These are phyloP conservation scores for Metschnikowia henanensis DNA, from an alignment of 805 yeast genomes.

Conservation along the genomic window DNA sequence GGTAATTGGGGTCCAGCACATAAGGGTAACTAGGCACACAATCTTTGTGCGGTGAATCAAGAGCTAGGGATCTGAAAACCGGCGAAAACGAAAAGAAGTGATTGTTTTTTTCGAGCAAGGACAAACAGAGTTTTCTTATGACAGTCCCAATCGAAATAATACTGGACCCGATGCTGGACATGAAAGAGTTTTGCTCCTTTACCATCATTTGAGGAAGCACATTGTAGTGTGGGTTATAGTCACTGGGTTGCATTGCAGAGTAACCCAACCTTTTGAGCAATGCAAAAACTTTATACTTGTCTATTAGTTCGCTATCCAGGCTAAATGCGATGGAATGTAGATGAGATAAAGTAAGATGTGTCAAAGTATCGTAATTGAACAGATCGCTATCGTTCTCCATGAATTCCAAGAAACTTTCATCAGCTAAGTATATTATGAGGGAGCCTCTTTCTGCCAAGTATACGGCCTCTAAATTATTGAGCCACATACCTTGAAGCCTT, in stretches of 20 bases:
- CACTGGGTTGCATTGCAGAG: constrained; percentile 39
- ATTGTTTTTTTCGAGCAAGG: background rate
- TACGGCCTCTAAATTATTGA: constrained; percentile 66
- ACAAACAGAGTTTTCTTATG: background rate
- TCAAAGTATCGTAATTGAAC: constrained; percentile 25
- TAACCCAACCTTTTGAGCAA: constrained; percentile 79
- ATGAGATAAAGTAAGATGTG: constrained; percentile 58
- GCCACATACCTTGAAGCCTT: constrained; percentile 37
- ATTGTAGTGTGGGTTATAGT: background rate
- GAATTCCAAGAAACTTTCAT: constrained; percentile 22
- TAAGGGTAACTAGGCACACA: background rate
- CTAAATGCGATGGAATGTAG: constrained; percentile 55
- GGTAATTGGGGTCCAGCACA: constrained; percentile 15
- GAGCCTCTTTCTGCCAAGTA: constrained; percentile 82
- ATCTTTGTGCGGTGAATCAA: constrained; percentile 18
- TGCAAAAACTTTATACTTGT: constrained; percentile 66
- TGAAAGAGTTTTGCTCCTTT: background rate
- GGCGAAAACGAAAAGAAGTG: constrained; percentile 29
- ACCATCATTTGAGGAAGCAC: background rate
- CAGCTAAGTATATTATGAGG: constrained; percentile 28
- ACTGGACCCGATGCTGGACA: background rate
- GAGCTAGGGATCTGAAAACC: constrained; percentile 23
- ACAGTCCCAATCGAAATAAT: constrained; percentile 1
- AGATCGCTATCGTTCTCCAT: constrained; percentile 20
- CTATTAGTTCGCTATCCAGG: constrained; percentile 39